A percentile compares a stretch with the other conserved stretches of the same genome.
Conservation (phyloP, 805 yeast genomes). For the Metschnikowia kofuensis region DNA sequence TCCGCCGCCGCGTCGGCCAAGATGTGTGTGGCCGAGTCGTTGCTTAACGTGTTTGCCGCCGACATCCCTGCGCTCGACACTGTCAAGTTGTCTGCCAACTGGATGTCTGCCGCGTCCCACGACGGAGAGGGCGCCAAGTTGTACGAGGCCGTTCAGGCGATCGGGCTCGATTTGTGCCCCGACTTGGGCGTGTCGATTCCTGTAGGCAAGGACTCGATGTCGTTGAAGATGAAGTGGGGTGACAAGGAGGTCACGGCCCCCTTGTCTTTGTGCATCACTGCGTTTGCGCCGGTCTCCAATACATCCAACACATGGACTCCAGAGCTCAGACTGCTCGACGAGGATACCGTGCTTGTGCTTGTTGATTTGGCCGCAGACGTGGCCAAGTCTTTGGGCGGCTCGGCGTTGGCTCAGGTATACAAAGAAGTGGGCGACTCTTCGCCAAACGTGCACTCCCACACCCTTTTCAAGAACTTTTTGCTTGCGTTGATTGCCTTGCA, state of each 20-base stretch:
- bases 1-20: slow-evolving; percentile 90
- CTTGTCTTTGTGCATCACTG: slow-evolving; percentile 82
- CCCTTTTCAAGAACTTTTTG: slow-evolving; percentile 65
- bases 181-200: slow-evolving; percentile 89
- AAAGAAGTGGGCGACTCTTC: slow-evolving; percentile 77
- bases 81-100: slow-evolving; percentile 90
- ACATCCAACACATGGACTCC: slow-evolving; percentile 97
- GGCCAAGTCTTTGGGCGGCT: slow-evolving; percentile 75
- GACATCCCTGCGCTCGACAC: slow-evolving; percentile 72
- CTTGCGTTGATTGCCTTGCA: slow-evolving; percentile 72
- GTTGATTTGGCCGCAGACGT: slow-evolving; percentile 70
- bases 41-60: slow-evolving; percentile 85
- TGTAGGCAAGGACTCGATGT: slow-evolving; percentile 98
- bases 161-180: slow-evolving; percentile 93
- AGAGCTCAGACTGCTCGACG: slow-evolving; percentile 50
- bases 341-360: slow-evolving; percentile 62
- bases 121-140: slow-evolving; percentile 93
- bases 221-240: slow-evolving; percentile 98
- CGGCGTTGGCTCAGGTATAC: slow-evolving; percentile 93
- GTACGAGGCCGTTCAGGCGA: slow-evolving; percentile 95
- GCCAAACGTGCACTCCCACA: slow-evolving; percentile 77
- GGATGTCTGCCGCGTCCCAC: slow-evolving; percentile 98
- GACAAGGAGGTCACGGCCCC: slow-evolving; percentile 95
- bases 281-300: slow-evolving; percentile 82
- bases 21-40: slow-evolving; percentile 92